Conservation (phyloP, 1,284 basidiomycete genomes). For the Puccinia hordei region DNA sequence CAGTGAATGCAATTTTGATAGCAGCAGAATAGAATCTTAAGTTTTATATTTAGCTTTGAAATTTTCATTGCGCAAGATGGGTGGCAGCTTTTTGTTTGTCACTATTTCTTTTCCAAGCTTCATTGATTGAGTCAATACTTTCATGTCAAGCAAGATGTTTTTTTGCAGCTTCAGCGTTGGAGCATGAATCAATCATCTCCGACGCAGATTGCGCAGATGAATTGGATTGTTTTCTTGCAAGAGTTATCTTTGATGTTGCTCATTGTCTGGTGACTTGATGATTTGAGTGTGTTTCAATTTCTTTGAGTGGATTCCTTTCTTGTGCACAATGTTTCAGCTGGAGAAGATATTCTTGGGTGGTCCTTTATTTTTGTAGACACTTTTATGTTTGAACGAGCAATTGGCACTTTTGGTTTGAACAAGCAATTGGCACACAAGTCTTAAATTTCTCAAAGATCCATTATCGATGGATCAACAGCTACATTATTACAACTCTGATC, state of each 20-base stretch:
- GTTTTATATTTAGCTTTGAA: too few relatives aligned
- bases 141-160: not conserved
- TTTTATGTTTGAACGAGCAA: too few relatives aligned
- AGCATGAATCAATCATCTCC: not conserved
- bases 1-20: too few relatives aligned
- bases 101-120: not conserved
- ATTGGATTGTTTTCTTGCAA: not conserved
- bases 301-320: not conserved
- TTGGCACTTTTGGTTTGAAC: too few relatives aligned
- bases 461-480: too few relatives aligned
- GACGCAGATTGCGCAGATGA: not conserved
- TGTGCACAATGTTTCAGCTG: not conserved
- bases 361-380: not conserved
- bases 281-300: constrained; percentile 11
- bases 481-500: too few relatives aligned
- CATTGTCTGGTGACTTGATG: not conserved
- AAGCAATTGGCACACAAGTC: too few relatives aligned
- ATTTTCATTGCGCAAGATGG: not conserved
- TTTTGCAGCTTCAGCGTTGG: not conserved
- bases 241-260: not conserved
- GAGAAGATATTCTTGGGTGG: not conserved
- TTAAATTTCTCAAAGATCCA: too few relatives aligned
- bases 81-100: not conserved
- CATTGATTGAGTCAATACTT: not conserved
- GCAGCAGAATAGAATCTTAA: too few relatives aligned